Conservation (phyloP, 495 filamentous ascomycete species). For the Daldinia vernicosa region DNA sequence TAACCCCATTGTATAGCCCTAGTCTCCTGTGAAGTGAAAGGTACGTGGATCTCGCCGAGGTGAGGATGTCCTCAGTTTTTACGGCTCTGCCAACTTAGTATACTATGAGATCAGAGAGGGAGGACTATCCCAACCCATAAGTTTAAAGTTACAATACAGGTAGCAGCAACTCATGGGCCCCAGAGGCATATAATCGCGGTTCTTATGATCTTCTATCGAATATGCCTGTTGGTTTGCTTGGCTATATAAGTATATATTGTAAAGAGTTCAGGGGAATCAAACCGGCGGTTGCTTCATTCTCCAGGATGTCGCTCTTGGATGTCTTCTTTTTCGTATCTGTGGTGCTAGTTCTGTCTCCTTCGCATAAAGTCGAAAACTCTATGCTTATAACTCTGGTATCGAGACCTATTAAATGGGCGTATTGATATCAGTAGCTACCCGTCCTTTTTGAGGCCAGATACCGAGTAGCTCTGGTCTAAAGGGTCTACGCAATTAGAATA, state of each 20-base stretch:
- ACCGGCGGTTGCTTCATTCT: background rate
- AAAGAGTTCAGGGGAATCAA: background rate
- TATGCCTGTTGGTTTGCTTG: background rate
- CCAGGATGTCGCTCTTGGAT: no score
- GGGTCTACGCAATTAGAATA: no score
- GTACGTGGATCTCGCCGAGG: background rate
- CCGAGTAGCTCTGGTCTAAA: no score
- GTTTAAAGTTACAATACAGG: no score
- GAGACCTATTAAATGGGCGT: no score
- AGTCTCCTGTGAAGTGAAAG: background rate
- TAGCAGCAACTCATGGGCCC: background rate
- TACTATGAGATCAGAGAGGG: background rate
- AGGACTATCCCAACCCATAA: background rate
- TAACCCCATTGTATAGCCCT: background rate
- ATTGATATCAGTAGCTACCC: no score
- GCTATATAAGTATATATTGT: background rate
- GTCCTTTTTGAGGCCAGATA: no score
- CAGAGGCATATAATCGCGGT: no score
- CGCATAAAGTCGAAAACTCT: no score
- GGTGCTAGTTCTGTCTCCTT: no score
- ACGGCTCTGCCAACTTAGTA: background rate
- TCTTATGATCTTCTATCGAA: background rate
- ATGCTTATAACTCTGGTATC: no score
- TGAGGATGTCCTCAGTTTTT: background rate
- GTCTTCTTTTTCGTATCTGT: no score